phyloP scores from a whole-genome alignment of 2,329 filamentous ascomycete genomes.

The Didymella lethalis region DNA sequence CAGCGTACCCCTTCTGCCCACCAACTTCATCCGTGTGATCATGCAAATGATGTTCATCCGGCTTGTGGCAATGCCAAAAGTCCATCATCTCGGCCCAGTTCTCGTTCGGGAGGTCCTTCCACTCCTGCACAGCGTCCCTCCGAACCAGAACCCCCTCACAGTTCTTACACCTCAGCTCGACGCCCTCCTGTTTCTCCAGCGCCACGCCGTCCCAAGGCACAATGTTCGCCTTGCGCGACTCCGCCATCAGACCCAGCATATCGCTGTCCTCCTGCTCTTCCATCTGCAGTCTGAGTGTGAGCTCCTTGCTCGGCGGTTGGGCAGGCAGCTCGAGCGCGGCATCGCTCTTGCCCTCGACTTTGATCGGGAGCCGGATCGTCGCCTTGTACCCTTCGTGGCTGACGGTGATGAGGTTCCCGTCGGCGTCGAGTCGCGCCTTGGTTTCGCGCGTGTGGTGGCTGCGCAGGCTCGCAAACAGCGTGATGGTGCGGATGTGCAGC shows the following conservation, averaged over 20 bases:
- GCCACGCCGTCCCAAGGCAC: slow-evolving; percentile 56
- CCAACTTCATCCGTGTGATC: slow-evolving; percentile 51
- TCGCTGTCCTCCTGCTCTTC: slow-evolving; percentile 52
- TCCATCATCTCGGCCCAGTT: slow-evolving; percentile 99
- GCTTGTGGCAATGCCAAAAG: slow-evolving; percentile 99
- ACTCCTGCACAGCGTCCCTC: slow-evolving; percentile 55
- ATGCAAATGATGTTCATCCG: slow-evolving; percentile 67
- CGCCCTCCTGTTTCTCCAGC: slow-evolving; percentile 33
- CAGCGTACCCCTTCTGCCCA: slow-evolving; percentile 75
- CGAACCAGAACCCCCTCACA: slow-evolving; percentile 35
- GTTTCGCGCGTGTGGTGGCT: slow-evolving; percentile 55
- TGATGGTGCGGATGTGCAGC: slow-evolving; percentile 67
- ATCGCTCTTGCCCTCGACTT: slow-evolving; percentile 53
- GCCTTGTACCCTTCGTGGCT: slow-evolving; percentile 56
- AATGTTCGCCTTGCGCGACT: slow-evolving; percentile 47
- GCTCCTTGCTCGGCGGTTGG: slow-evolving; percentile 56
- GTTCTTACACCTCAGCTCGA: slow-evolving; percentile 39
- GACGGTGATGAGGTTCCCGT: slow-evolving; percentile 55
- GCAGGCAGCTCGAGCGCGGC: slow-evolving; percentile 61
- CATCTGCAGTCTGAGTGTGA: slow-evolving; percentile 63
- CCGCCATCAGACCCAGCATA: slow-evolving; percentile 40
- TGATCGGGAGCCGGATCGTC: slow-evolving; percentile 57
- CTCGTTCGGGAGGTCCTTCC: slow-evolving; percentile 95
- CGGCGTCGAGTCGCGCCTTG: slow-evolving; percentile 54
- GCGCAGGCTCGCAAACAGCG: slow-evolving; percentile 62